Percentiles rank a stretch among this genome's conserved stretches.
Evolutionary conservation across 2,329 filamentous ascomycete species (phyloP).

Genomic region (Sarocladiaceae sp.): DNA sequence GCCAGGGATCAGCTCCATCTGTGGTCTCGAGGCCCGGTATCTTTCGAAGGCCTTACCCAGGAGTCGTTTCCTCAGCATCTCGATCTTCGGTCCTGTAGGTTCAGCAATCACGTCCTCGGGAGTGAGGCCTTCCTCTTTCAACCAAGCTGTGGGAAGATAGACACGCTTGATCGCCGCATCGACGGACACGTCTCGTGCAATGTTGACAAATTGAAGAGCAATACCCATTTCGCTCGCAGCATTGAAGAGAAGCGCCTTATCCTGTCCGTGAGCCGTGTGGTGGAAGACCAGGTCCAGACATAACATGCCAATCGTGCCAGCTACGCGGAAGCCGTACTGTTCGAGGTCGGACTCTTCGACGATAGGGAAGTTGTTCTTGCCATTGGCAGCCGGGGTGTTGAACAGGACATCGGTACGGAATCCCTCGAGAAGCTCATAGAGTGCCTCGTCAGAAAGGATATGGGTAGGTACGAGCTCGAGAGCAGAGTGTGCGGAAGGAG

Average conservation of each 20-base stretch:
- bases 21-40: slow-evolving; percentile 49
- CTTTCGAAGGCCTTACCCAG: slow-evolving; percentile 57
- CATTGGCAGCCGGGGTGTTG: slow-evolving; percentile 10
- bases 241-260: slow-evolving; percentile 38
- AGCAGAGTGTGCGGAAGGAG: slow-evolving; percentile 45
- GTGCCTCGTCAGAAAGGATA: slow-evolving; percentile 52
- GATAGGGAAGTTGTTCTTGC: slow-evolving; percentile 46
- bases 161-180: slow-evolving; percentile 64
- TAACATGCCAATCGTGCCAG: slow-evolving; percentile 67
- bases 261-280: slow-evolving; percentile 36
- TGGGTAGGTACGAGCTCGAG: slow-evolving; percentile 55
- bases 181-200: slow-evolving; percentile 66
- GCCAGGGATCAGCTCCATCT: slow-evolving; percentile 57
- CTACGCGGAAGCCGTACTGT: slow-evolving; percentile 62
- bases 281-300: slow-evolving; percentile 64
- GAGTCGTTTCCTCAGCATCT: slow-evolving; percentile 46
- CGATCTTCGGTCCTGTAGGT: slow-evolving; percentile 42
- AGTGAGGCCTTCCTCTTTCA: slow-evolving; percentile 51
- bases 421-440: slow-evolving; percentile 62
- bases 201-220: slow-evolving; percentile 74
- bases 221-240: slow-evolving; percentile 65
- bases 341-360: slow-evolving; percentile 53
- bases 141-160: slow-evolving; percentile 64
- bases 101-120: slow-evolving; percentile 49
- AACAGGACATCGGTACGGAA: slow-evolving; percentile 67